Evolutionary conservation across 2,329 filamentous ascomycete species (phyloP).

Genomic region (Penicillium sp.): DNA sequence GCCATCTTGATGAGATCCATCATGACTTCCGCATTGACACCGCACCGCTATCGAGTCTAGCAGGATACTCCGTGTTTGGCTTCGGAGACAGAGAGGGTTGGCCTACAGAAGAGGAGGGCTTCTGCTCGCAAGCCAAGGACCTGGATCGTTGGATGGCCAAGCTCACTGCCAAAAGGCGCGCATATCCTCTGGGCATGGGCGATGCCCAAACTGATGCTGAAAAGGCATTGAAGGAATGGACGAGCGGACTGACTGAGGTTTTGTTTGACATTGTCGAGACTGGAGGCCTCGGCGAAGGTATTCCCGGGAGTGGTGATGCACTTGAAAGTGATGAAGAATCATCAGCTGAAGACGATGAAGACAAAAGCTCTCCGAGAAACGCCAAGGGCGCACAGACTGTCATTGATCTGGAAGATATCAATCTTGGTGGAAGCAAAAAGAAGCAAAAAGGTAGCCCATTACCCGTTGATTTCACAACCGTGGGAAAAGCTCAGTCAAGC

Average conservation of each 20-base stretch:
- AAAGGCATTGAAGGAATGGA: constrained; percentile 71
- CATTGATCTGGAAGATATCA: constrained; percentile 81
- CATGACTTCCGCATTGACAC: constrained; percentile 97
- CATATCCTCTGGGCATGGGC: constrained; percentile 82
- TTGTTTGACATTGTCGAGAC: constrained; percentile 56
- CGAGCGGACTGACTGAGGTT: constrained; percentile 66
- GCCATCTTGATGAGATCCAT: constrained; percentile 86
- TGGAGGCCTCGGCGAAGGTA: constrained; percentile 59
- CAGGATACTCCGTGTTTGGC: constrained; percentile 91
- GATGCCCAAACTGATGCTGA: constrained; percentile 74
- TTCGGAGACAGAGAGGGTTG: constrained; percentile 89
- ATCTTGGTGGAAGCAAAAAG: constrained; percentile 27
- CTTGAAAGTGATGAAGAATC: constrained; percentile 74
- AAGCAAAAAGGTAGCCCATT: constrained; percentile 44
- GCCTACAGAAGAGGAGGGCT: constrained; percentile 86
- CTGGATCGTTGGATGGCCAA: constrained; percentile 98
- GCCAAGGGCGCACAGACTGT: constrained; percentile 45
- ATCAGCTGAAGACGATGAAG: constrained; percentile 54
- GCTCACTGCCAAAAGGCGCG: constrained; percentile 77
- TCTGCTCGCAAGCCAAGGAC: constrained; percentile 86
- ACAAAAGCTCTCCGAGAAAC: constrained; percentile 52
- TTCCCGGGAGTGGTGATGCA: constrained; percentile 75
- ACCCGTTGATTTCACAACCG: constrained; percentile 74
- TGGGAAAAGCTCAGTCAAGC: constrained; percentile 37
- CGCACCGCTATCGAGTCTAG: constrained; percentile 67